Evolutionary conservation across 345 rosid species (phyloP).

Genomic region (Fremontodendron californicum): DNA sequence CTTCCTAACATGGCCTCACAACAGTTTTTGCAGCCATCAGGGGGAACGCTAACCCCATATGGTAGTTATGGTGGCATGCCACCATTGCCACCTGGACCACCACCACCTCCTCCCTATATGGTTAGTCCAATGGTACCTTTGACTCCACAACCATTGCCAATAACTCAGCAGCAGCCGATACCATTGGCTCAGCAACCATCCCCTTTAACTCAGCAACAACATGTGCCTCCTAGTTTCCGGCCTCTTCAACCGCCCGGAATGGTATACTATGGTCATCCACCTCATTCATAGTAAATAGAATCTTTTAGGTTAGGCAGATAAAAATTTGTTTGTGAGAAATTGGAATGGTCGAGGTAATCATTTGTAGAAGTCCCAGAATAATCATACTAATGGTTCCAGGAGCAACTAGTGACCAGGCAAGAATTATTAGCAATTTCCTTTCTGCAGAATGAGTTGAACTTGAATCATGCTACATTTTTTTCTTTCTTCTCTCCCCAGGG

Average conservation of each 20-base stretch:
- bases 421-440: not conserved
- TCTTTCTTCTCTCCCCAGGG: not conserved
- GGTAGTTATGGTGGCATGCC: slow-evolving; percentile 57
- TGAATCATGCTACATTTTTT: not conserved
- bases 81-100: slow-evolving; percentile 56
- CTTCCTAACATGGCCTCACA: slow-evolving; percentile 49
- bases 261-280: slow-evolving; percentile 55
- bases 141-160: slow-evolving; percentile 34
- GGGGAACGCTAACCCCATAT: slow-evolving; percentile 44
- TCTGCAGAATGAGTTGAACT: not conserved
- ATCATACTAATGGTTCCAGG: not conserved
- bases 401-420: not conserved
- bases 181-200: slow-evolving; percentile 26
- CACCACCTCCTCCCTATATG: slow-evolving; percentile 42
- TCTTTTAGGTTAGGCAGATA: slow-evolving; percentile 15
- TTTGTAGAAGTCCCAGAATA: no score
- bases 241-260: slow-evolving; percentile 71
- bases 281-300: slow-evolving; percentile 45
- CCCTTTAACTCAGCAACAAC: slow-evolving; percentile 25
- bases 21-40: slow-evolving; percentile 57
- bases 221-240: slow-evolving; percentile 51
- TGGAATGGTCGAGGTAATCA: not conserved
- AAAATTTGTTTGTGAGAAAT: slow-evolving; percentile 16
- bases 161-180: slow-evolving; percentile 40
- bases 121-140: slow-evolving; percentile 47